Base-by-base conservation (phyloP, 495 filamentous ascomycete species). In the Xylaria longipes region DNA sequence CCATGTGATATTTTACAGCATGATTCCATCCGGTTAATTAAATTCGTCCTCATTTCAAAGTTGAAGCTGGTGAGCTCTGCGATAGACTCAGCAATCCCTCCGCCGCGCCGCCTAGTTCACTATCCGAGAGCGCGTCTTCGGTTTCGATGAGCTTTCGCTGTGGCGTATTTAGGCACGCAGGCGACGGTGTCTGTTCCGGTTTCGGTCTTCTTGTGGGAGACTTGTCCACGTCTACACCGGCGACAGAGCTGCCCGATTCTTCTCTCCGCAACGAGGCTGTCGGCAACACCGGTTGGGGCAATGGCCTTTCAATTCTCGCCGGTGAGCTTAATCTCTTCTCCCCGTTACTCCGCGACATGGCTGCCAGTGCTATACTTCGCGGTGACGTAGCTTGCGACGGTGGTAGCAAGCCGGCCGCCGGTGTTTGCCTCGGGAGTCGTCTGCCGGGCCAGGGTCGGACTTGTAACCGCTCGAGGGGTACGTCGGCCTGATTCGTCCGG, bases 401-500 rank as follows among this genome's bases (percentile, higher is more conserved):
- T 27, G 56, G 71, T 41, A 68, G 57, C 54, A 70, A 39, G 61
- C 41, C 58, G n/a, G 74, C 52, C 14, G 68, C 22, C 11, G 50
- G 43, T 3, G 46, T 61, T 62, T 52, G 43, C 35, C 33, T 27
- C 17, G 15, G 46, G 22, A 46, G 37, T 1, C 9, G 8, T 22
- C 62, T 20, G 52, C 65, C 65, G 27, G 72, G 72, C 27, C 80
- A 27, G 1, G 77, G 76, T 48, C 74, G 75, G 65, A 72, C 57
- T 56, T 83, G 74, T 25, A 86, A 76, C 25, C 74, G 74, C 14
- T 84, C 84, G 22, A 88, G 79, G 12, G 86, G 84, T 14, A 86
- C 78, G 65, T 86, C 80, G 8, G 81, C 82, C 74, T 87, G 86
- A 52, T 83, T 83, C 1, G 86, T 88, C 7, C 79, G 81, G 29